phyloP scores from a whole-genome alignment of 352 stramenopile genomes.

The Thraustochytrium striatum region DNA sequence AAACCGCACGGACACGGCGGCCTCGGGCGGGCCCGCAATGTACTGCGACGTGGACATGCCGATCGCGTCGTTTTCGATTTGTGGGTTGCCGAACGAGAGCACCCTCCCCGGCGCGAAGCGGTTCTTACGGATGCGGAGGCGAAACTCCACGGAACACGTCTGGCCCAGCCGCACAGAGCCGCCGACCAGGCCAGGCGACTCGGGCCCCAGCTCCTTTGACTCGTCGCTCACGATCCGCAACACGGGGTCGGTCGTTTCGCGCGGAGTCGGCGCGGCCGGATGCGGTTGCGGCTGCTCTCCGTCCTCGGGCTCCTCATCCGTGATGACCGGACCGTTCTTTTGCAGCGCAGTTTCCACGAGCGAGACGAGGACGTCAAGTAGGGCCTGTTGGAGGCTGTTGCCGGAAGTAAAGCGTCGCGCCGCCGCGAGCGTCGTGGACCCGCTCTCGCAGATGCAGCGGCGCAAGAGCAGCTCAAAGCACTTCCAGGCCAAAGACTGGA shows the following conservation, averaged over 20 bases:
- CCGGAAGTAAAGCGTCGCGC: conserved; percentile 19
- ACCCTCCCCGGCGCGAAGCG: background rate
- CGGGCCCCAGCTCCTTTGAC: too few species aligned
- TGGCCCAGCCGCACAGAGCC: too few species aligned
- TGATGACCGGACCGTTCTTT: too few species aligned
- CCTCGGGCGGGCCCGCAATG: conserved; percentile 10
- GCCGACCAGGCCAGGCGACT: too few species aligned
- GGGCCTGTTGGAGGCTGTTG: conserved; percentile 32
- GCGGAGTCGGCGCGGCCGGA: too few species aligned
- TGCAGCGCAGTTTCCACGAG: background rate
- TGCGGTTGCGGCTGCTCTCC: too few species aligned
- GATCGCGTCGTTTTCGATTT: conserved; percentile 30
- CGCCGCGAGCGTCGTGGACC: background rate
- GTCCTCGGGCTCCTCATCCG: background rate
- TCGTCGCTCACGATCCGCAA: background rate
- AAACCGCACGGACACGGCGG: background rate
- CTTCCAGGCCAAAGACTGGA: background rate
- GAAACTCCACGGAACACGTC: background rate
- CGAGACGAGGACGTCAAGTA: conserved; percentile 34
- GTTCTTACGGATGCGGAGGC: background rate
- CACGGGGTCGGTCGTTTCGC: background rate
- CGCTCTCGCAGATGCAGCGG: conserved; percentile 31
- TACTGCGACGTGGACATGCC: conserved; percentile 8
- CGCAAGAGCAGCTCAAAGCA: conserved; percentile 40
- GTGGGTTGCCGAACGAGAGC: conserved; percentile 38